Conservation (phyloP, 1,139 yeast genomes). For the Candida tetrigidarum region DNA sequence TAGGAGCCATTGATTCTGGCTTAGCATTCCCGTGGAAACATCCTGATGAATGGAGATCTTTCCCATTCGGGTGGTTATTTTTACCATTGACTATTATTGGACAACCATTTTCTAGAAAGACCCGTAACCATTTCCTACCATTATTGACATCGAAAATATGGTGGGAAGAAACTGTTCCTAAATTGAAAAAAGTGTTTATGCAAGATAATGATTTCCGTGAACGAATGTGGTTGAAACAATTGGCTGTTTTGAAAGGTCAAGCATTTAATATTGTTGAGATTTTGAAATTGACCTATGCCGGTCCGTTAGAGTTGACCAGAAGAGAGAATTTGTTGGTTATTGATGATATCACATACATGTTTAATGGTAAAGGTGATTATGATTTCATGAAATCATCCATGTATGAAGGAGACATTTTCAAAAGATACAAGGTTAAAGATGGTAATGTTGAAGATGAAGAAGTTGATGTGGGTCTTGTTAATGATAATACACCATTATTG, state of each 20-base stretch:
- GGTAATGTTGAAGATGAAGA: conserved; percentile 12
- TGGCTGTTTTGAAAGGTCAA: conserved; percentile 78
- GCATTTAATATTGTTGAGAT: conserved; percentile 78
- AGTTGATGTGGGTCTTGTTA: conserved; percentile 6
- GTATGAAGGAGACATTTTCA: conserved; percentile 13
- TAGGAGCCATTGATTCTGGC: conserved; percentile 82
- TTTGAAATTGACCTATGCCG: conserved; percentile 58
- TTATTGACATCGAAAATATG: conserved; percentile 62
- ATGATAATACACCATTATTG: conserved; percentile 16
- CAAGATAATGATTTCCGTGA: conserved; percentile 66
- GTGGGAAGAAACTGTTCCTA: conserved; percentile 68
- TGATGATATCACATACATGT: conserved; percentile 67
- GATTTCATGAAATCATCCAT: conserved; percentile 11
- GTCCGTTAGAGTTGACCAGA: conserved; percentile 70
- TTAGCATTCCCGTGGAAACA: conserved; percentile 83
- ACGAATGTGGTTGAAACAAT: conserved; percentile 69
- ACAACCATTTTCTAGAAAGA: conserved; percentile 62
- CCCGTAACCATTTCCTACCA: conserved; percentile 62
- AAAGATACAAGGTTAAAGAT: conserved; percentile 18
- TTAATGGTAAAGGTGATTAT: conserved; percentile 23
- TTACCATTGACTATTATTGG: conserved; percentile 68
- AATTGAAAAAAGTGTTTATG: conserved; percentile 52
- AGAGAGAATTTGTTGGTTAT: conserved; percentile 59
- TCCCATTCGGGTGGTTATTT: conserved; percentile 81
- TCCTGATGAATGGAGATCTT: conserved; percentile 83